Evolutionary conservation across 2,329 filamentous ascomycete species (phyloP).

Genomic region (Sclerotinia trifoliorum): DNA sequence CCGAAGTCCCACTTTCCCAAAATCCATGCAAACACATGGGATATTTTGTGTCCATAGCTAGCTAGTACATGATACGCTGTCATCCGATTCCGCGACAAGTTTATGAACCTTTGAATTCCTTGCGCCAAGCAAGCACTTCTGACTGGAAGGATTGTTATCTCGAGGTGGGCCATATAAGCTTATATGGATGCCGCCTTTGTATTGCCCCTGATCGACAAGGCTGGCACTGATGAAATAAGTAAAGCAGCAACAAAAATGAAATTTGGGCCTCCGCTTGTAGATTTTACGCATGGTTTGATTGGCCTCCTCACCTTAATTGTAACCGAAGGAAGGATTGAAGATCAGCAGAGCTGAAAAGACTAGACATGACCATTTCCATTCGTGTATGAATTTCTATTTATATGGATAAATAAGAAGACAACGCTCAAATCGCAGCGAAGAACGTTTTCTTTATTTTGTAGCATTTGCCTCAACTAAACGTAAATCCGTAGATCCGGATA

Average conservation of each 20-base stretch:
- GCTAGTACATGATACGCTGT: background rate
- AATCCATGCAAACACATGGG: background rate
- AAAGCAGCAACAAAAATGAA: slow-evolving; percentile 2
- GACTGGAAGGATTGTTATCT: background rate
- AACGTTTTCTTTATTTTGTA: too few species aligned
- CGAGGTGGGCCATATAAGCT: background rate
- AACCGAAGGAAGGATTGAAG: background rate
- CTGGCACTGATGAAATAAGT: background rate
- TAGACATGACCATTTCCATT: background rate
- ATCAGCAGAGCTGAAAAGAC: background rate
- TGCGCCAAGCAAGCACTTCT: background rate
- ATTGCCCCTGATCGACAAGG: background rate
- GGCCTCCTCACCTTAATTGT: background rate
- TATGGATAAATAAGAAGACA: background rate
- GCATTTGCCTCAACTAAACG: background rate
- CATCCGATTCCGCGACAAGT: background rate
- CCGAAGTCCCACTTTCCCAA: background rate
- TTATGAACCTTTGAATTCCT: background rate
- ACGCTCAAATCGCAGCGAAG: background rate
- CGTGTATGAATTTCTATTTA: too few species aligned
- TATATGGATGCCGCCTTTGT: background rate
- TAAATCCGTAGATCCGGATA: background rate
- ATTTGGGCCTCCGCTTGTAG: background rate
- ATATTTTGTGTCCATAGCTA: background rate
- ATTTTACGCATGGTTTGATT: background rate